phyloP scores from a whole-genome alignment of 2,329 filamentous ascomycete genomes.

The Metarhizium robertsii region DNA sequence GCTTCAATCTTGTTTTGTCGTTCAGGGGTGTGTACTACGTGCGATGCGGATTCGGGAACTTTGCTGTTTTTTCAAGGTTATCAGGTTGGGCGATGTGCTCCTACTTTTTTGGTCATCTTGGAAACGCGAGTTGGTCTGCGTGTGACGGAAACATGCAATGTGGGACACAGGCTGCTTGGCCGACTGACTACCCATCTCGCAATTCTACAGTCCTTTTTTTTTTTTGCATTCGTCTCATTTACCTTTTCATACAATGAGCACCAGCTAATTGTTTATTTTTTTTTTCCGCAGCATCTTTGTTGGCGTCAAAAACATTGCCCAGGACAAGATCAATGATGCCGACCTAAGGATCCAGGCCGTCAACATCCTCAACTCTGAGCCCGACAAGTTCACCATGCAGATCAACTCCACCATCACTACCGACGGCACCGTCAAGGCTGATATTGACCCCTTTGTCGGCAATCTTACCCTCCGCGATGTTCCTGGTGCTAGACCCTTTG shows the following conservation, averaged over 20 bases:
- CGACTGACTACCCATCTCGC: no score
- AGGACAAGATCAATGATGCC: constrained; percentile 44
- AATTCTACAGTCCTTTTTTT: not conserved
- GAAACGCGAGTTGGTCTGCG: no score
- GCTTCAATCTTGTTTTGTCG: not conserved
- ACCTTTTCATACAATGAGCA: not conserved
- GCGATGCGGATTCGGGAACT: not conserved
- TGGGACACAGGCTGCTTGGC: no score
- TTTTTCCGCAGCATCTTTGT: constrained; percentile 41
- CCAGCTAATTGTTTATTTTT: not conserved
- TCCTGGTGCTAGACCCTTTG: constrained; percentile 37
- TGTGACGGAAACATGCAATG: no score
- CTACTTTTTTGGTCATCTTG: no score
- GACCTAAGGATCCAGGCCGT: constrained; percentile 42
- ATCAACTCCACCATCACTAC: constrained; percentile 48
- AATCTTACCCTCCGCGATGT: constrained; percentile 46
- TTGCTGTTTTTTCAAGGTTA: no score
- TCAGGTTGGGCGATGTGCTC: no score
- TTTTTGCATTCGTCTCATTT: not conserved
- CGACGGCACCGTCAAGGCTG: constrained; percentile 41
- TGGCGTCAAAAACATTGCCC: constrained; percentile 45
- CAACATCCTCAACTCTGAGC: constrained; percentile 35
- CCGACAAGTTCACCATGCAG: constrained; percentile 36
- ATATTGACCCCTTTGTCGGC: constrained; percentile 40
- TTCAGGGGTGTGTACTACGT: not conserved